Percentiles rank a stretch among this genome's conserved stretches.
Conservation (phyloP, 495 filamentous ascomycete genomes). For the Staphylotrichum tortipilum region DNA sequence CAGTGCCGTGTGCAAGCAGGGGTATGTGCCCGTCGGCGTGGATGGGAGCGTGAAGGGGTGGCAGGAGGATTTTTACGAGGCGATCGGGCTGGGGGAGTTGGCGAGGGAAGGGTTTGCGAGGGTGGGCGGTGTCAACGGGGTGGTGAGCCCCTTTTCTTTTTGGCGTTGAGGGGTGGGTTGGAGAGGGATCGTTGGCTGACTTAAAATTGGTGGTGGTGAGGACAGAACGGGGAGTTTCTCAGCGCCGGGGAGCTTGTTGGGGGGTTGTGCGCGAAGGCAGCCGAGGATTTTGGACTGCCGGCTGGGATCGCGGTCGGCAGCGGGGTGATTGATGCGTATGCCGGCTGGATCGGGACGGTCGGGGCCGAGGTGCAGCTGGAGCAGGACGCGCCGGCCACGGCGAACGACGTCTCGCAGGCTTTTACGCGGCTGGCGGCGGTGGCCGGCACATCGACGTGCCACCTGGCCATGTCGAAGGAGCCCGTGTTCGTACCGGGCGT, state of each 20-base stretch:
- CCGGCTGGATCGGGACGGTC: constrained; percentile 97
- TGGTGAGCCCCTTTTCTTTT: constrained; percentile 52
- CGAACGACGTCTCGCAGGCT: constrained; percentile 81
- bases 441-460: constrained; percentile 93
- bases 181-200: constrained; percentile 4
- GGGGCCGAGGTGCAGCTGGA: constrained; percentile 78
- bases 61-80: constrained; percentile 85
- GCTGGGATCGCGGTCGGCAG: constrained; percentile 86
- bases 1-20: constrained; percentile 91
- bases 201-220: neutral
- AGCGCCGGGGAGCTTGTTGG: constrained; percentile 89
- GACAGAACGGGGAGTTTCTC: constrained; percentile 77
- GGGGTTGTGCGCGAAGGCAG: constrained; percentile 73
- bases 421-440: constrained; percentile 92
- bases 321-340: constrained; percentile 96
- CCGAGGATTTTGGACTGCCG: constrained; percentile 72
- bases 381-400: constrained; percentile 45
- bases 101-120: constrained; percentile 77
- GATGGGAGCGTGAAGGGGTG: constrained; percentile 97
- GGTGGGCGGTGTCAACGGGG: constrained; percentile 86
- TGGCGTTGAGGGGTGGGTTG: constrained; percentile 8
- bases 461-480: constrained; percentile 86
- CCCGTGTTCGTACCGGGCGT: constrained; percentile 89
- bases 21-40: constrained; percentile 87
- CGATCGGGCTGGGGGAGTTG: constrained; percentile 77